These are phyloP conservation scores for Cetraspora pellucida DNA, from an alignment of 192 early-diverging fungal genomes.

Conservation along the genomic window DNA sequence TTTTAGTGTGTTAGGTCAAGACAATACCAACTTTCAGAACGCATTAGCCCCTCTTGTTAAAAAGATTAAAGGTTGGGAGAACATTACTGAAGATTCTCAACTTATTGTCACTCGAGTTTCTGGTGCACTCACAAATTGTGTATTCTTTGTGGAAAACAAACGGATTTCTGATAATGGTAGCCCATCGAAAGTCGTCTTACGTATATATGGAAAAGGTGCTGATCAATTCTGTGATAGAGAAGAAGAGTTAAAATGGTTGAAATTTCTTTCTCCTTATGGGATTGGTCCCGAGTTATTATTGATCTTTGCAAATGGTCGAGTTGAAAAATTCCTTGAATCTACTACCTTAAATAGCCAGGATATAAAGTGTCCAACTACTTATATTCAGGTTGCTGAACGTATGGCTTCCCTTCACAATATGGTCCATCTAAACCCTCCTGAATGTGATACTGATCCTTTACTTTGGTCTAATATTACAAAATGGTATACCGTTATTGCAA, in stretches of 20 bases:
- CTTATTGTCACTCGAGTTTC: slow-evolving; percentile 38
- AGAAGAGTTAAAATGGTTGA: slow-evolving; percentile 79
- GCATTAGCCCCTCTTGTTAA: no score
- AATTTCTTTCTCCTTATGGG: slow-evolving; percentile 65
- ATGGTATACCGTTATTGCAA: slow-evolving; percentile 56
- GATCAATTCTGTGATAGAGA: slow-evolving; percentile 78
- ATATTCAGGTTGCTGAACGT: slow-evolving; percentile 70
- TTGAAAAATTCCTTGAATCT: slow-evolving; percentile 83
- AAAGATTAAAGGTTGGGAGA: slow-evolving; percentile 26
- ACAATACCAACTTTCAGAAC: no score
- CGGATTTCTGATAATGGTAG: background rate
- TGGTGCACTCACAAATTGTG: slow-evolving; percentile 44
- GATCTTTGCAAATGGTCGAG: slow-evolving; percentile 81
- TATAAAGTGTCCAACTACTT: slow-evolving; percentile 63
- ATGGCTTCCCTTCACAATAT: slow-evolving; percentile 75
- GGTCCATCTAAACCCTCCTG: slow-evolving; percentile 63
- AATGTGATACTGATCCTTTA: slow-evolving; percentile 51
- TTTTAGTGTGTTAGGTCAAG: no score
- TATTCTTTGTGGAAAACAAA: slow-evolving; percentile 33
- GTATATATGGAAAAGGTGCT: slow-evolving; percentile 82
- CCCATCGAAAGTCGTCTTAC: slow-evolving; percentile 56
- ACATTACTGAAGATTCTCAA: slow-evolving; percentile 36
- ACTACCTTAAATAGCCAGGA: slow-evolving; percentile 70
- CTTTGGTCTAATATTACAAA: slow-evolving; percentile 69
- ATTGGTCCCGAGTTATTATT: slow-evolving; percentile 77